phyloP scores from a whole-genome alignment of 2,329 filamentous ascomycete species.

The Fonsecaea multimorphosa region DNA sequence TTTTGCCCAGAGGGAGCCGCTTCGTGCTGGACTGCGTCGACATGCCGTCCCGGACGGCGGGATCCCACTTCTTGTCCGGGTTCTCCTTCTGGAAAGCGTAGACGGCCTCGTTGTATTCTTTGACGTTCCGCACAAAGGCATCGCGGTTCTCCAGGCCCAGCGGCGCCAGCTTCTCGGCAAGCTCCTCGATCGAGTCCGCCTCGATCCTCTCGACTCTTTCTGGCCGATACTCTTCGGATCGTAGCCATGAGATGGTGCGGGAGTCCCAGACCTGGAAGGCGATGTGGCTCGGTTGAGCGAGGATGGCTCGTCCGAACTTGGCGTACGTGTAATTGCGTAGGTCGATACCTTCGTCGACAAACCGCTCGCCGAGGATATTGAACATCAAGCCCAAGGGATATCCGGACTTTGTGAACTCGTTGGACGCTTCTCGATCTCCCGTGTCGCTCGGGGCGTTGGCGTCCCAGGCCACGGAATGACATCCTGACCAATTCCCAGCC shows the following conservation, averaged over 20 bases:
- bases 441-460: conserved; percentile 61
- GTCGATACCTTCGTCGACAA: conserved; percentile 71
- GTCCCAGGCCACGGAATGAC: conserved; percentile 70
- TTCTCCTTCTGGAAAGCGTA: conserved; percentile 55
- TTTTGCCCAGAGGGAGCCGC: conserved; percentile 61
- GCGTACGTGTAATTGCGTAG: conserved; percentile 72
- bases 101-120: conserved; percentile 65
- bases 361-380: conserved; percentile 64
- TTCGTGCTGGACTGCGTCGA: conserved; percentile 62
- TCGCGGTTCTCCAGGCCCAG: conserved; percentile 56
- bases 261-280: conserved; percentile 72
- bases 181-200: conserved; percentile 59
- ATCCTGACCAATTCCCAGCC: conserved; percentile 67
- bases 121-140: conserved; percentile 60
- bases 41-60: conserved; percentile 65
- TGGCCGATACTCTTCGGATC: conserved; percentile 67
- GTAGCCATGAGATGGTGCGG: conserved; percentile 58
- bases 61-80: conserved; percentile 60
- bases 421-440: conserved; percentile 66
- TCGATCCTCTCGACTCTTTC: conserved; percentile 62
- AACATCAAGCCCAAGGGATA: conserved; percentile 71
- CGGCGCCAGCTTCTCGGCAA: conserved; percentile 58
- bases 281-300: conserved; percentile 62
- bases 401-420: conserved; percentile 72
- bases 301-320: conserved; percentile 67